Base-by-base conservation (phyloP, 495 filamentous ascomycete genomes). In the Melanomma pulvis-pyrius region DNA sequence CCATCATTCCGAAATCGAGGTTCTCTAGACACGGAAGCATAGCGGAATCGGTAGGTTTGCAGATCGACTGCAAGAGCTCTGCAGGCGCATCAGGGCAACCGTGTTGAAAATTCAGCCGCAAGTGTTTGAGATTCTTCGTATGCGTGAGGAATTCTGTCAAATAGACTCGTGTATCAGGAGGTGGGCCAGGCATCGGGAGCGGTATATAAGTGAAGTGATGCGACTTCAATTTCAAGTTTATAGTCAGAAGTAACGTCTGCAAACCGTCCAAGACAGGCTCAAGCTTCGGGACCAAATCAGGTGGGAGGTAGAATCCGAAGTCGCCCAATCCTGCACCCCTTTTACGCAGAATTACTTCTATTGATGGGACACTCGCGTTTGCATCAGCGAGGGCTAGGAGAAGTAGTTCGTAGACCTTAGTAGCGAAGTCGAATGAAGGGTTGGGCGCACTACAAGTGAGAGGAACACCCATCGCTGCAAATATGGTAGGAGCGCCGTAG, bases 281-380 rank as follows among this genome's bases (percentile, higher is more conserved):
- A 21, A 79, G 46, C 4, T 54, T 32, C 4, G 71, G 29, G 12
- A 57, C 17, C 26, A 39, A n/a, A n/a, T 11, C 19, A 2, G 32
- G 26, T 8, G 13, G 22, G 21, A 64, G 19, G 44, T 41, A 49
- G 61, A 64, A 57, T 21, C 51, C 50, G 41, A 8, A 1, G 32
- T 64, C 52, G 26, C 22, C 11, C 19, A 64, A 49, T 8, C 52
- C 52, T 8, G 21, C 7, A 11, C 29, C 17, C 1, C 19, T 5
- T 21, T 44, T 12, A 15, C 79, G 70, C 12, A 79, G 32, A 22
- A 80, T 72, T 0, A 80, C 70, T 68, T 84, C 77, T 13, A 85
- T 58, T 44, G 63, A 66, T 26, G 61, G 61, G 0, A 74, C 76
- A 17, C 58, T 71, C 0, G 74, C 64, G 1, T 68, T 47, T 4